phyloP scores from a whole-genome alignment of 2,329 filamentous ascomycete species.

The Thelonectria discophora region DNA sequence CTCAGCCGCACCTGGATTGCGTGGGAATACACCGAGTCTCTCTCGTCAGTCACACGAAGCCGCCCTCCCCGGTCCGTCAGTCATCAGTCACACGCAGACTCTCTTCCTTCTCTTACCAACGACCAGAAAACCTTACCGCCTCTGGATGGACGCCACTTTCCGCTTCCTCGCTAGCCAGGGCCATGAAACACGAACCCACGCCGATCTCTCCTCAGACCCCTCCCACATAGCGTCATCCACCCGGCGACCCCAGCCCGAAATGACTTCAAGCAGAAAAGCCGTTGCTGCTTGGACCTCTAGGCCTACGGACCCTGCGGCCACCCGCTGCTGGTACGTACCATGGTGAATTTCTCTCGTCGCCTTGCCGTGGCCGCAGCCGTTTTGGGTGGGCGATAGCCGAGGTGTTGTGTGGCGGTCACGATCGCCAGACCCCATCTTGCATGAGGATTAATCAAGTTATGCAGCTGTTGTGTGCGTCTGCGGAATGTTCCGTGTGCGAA shows the following conservation, averaged over 20 bases:
- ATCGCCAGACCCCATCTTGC: not conserved
- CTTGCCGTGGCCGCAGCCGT: not conserved
- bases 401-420: not conserved
- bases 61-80: too few relatives aligned
- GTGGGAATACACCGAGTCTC: too few relatives aligned
- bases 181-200: slow-evolving; percentile 36
- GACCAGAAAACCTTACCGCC: slow-evolving; percentile 15
- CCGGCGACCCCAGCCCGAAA: slow-evolving; percentile 16
- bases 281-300: too few relatives aligned
- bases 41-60: not conserved
- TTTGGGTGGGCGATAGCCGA: not conserved
- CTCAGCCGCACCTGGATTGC: slow-evolving; percentile 17
- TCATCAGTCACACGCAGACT: not conserved
- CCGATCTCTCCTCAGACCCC: slow-evolving; percentile 26
- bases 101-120: not conserved
- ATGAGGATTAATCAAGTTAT: not conserved
- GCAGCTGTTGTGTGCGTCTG: not conserved
- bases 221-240: slow-evolving; percentile 25
- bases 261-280: slow-evolving; percentile 12
- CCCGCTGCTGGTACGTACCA: not conserved
- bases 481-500: not conserved
- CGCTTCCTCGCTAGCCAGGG: slow-evolving; percentile 30
- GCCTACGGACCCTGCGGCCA: not conserved
- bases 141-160: slow-evolving; percentile 27
- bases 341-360: not conserved